A percentile compares a stretch with the other conserved stretches of the same genome.
Conservation (phyloP, 805 yeast species). For the Starmerella vaccinii region DNA sequence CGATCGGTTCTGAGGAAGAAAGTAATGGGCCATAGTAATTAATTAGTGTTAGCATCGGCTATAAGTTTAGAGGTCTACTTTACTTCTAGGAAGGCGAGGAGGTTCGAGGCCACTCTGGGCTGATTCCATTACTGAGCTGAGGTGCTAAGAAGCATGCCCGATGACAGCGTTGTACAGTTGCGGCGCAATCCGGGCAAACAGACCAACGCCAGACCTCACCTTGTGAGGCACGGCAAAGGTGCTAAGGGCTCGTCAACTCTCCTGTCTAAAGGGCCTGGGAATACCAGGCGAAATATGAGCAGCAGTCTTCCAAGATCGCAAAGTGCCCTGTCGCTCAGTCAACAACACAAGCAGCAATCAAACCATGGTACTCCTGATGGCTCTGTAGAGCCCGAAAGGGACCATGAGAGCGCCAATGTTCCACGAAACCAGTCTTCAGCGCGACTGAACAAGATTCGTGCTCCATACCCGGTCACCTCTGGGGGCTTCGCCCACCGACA, state of each 20-base stretch:
- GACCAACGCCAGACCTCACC: conserved; percentile 5
- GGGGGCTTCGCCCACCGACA: conserved; percentile 8
- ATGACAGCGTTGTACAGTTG: conserved; percentile 12
- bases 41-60: not conserved
- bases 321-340: conserved; percentile 8
- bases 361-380: not conserved
- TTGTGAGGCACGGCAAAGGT: conserved; percentile 10
- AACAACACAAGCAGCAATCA: not conserved
- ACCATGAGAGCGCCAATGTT: not conserved
- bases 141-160: conserved; percentile 7
- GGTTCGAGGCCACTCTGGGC: not conserved
- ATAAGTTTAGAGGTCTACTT: not conserved
- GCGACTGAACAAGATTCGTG: not conserved
- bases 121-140: not conserved
- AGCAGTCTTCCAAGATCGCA: not conserved
- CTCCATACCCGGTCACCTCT: not conserved
- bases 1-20: not conserved
- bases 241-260: conserved; percentile 13
- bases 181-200: conserved; percentile 18
- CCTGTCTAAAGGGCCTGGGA: not conserved
- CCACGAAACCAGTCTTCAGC: not conserved
- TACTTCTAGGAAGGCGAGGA: no score
- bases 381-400: not conserved
- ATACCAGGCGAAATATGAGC: not conserved
- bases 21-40: not conserved